Base-by-base conservation (phyloP, 1,284 basidiomycete genomes). In the Sporisorium graminicola region DNA sequence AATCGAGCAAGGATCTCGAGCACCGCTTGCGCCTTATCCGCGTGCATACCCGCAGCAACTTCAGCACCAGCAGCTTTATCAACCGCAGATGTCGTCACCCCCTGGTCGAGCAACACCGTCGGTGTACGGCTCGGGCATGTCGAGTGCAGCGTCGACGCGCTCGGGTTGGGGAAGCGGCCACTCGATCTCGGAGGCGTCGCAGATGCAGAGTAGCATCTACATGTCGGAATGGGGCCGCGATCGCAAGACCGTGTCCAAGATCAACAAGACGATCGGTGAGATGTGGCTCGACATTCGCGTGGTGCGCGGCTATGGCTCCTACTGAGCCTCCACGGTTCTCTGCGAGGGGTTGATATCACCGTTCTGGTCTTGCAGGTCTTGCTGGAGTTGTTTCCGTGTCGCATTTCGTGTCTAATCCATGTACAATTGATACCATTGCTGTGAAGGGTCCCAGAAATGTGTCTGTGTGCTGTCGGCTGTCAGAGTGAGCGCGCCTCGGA, bases 201-300 rank as follows among this genome's bases (percentile, higher is more conserved):
- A 58, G 16, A 52, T 70, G 53, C 74, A 77, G 57, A 77, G 74
- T 63, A 70, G 62, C 46, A 70, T 73, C 54, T 73, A 74, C 58
- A 64, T 73, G 69, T 65, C 66, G 5, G 77, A 79, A 24, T 73
- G 73, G 73, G 77, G 69, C 18, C 44, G 66, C 16, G 74, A 77
- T 43, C 44, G 74, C 22, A 77, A 77, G 57, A 74, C 70, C 9
- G 68, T 79, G 14, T 62, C 72, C 51, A 80, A 78, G 70, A 66
- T 81, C 55, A 70, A 76, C 63, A 81, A 81, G 76, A 80, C 73
- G 14, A 73, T 78, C 33, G 80, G 80, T 18, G 69, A 67, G 53
- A 68, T 79, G 71, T 79, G 74, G 74, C 37, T 77, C 40, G 74
- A 77, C n/a, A 63, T 79, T 9, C 57, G 77, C 4, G 46, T 79